Base-by-base conservation (phyloP, 129 eudicot genomes). In the Flaveria sonorensis region DNA sequence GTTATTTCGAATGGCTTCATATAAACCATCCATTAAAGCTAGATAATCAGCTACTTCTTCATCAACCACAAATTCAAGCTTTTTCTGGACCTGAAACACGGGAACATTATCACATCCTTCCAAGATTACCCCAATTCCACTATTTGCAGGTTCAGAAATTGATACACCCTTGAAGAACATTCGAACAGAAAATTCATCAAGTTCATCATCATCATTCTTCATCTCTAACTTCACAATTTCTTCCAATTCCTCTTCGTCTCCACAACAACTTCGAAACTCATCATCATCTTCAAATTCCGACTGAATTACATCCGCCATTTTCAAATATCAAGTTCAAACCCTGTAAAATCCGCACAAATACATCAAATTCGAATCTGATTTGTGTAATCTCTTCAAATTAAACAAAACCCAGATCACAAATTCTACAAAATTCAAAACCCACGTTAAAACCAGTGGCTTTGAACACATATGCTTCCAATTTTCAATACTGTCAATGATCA, bases 51-150 rank as follows among this genome's bases (percentile, higher is more conserved):
- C 98, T 7, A 93, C 92, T 14, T 74, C 70, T 70, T 89, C 91
- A 43, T 84, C 93, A 10, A 93, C 96, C 77, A 72, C 86, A 74
- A 93, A 93, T 23, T 93, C 96, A 75, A 93, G 97, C 71, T 72
- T 90, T 78, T 93, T 93, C 89, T 93, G 98, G 53, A 93, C 82
- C 73, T 68, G 91, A 77, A 89, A 83, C 7, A 71, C 78, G 74
- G 87, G 74, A 70, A 65, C 68, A 50, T 66, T 67, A 21, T 80
- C 32, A 45, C 82, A 23, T 51, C 89, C 74, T 81, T 85, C 91
- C 86, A 93, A 88, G 13, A 89, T 79, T 68, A 93, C 98, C 71
- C 98, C 98, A 81, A 93, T 89, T 77, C 98, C 98, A 26, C 81
- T 60, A 74, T 90, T 90, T 42, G 79, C 89, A 20, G 79, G 72